Evolutionary conservation across 352 stramenopile genomes (phyloP), one percentile per base, ranked within the genome.

Genomic region (Hyaloperonospora arabidopsidis): DNA sequence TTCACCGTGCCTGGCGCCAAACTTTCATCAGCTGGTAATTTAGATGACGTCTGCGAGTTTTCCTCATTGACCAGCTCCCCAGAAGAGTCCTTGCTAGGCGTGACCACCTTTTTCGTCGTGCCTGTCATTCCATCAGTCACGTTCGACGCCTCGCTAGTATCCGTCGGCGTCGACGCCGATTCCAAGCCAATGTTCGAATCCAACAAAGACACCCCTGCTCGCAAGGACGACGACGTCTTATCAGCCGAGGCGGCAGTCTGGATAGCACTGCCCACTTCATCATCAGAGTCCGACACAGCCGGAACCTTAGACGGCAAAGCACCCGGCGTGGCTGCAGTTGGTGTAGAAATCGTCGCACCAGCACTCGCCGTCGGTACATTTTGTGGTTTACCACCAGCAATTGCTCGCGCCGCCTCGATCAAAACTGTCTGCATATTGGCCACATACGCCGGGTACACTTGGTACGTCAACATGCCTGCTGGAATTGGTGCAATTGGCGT

Each of bases 381-480:
- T 22, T 36, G 17, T 5, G 34, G 35, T 46, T 47, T 5, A 7
- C 52, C 51, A 38, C 57, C 56, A 23, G 67, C 53, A 36, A 68
- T 53, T 6, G 58, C 65, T 57, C 68, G 52, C 34, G 67, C 63
- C 15, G 56, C 44, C 18, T 72, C 71, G 39, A 75, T 59, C 23
- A 88, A 56, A 22, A 71, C 60, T 40, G 74, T 74, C 48, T 85
- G 70, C 56, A 84, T 75, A 52, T 74, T 59, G 21, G 52, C 49
- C 23, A 86, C 68, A 56, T 83, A 86, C 50, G 52, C 57, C 44
- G 70, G 65, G 52, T 79, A 88, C 29, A 79, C 67, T 34, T 85
- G 60, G 57, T 88, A 88, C 38, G 78, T 72, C 21, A 79, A 39
- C 52, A 76, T 65, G 0, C 73, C 78, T 2, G 66, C 69, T 14